These are phyloP conservation scores for Carex littledalei DNA, from an alignment of 176 grass and related monocot genomes.

Conservation along the genomic window DNA sequence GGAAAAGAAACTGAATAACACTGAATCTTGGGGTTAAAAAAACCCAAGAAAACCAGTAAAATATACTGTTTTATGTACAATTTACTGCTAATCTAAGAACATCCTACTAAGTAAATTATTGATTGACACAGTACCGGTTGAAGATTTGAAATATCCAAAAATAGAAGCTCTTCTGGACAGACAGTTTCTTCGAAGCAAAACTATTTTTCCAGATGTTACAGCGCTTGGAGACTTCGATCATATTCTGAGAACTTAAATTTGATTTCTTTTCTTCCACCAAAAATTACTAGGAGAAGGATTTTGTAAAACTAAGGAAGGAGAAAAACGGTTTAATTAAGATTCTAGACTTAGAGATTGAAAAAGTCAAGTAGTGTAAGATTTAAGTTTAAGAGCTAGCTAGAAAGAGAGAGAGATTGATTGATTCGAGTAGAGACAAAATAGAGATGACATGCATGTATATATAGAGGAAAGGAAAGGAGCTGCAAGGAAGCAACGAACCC, in stretches of 20 bases:
- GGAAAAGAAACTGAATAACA: neutral
- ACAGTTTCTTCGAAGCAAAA: conserved; percentile 30
- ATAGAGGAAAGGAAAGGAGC: neutral
- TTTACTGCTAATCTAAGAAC: neutral
- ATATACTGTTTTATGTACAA: conserved; percentile 1
- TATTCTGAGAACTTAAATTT: conserved; percentile 33
- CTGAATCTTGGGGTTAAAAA: conserved; percentile 10
- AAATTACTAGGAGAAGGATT: neutral
- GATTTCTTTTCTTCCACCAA: neutral
- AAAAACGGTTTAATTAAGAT: neutral
- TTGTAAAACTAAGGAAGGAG: neutral
- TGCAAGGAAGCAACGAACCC: neutral
- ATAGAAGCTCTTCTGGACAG: conserved; percentile 57
- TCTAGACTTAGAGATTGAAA: neutral
- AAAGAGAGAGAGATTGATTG: neutral
- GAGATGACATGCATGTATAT: neutral
- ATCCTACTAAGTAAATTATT: neutral
- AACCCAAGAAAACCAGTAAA: neutral
- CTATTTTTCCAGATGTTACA: conserved; percentile 26
- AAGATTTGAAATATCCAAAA: conserved; percentile 93
- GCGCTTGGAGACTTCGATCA: conserved; percentile 37
- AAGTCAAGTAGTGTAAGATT: neutral
- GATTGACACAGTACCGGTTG: conserved; percentile 30
- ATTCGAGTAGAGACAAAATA: conserved; percentile 17
- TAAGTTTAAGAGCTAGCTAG: neutral